Conservation (phyloP, 2,329 filamentous ascomycete genomes). For the Stachybotrys echinatus region DNA sequence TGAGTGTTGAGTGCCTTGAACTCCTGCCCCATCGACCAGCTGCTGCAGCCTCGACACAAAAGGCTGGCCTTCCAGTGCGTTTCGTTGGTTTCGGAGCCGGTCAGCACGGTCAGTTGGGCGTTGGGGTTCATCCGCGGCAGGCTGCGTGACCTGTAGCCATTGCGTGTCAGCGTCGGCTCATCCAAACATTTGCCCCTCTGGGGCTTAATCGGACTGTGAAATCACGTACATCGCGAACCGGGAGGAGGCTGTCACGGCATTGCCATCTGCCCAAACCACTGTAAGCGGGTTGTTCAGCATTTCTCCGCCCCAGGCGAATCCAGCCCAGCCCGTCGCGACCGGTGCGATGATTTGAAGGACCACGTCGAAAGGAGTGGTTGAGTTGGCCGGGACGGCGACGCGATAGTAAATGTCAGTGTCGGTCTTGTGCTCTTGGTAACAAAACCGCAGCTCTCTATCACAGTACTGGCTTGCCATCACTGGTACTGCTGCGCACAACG, state of each 20-base stretch:
- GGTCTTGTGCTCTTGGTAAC: neutral
- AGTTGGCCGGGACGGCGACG: conserved; percentile 8
- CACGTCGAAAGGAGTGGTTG: conserved; percentile 9
- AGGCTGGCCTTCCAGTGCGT: conserved; percentile 35
- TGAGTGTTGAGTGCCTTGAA: neutral
- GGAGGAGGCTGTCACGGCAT: conserved; percentile 2
- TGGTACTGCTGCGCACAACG: neutral
- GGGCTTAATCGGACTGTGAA: too few species aligned
- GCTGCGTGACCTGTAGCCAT: neutral
- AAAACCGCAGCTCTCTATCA: conserved; percentile 2
- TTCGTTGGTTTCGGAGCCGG: conserved; percentile 26
- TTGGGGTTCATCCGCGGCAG: conserved; percentile 23
- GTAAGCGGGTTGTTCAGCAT: conserved; percentile 12
- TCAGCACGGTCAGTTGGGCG: conserved; percentile 26
- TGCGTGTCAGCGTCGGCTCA: neutral
- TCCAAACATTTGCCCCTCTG: neutral
- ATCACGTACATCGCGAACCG: conserved; percentile 12
- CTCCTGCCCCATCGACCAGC: conserved; percentile 13
- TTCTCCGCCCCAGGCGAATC: conserved; percentile 12
- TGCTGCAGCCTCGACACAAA: conserved; percentile 32
- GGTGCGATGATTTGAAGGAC: conserved; percentile 13
- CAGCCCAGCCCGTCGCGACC: conserved; percentile 10
- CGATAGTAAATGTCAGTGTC: conserved; percentile 5
- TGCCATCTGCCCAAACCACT: conserved; percentile 9
- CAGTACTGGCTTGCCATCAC: neutral